A percentile compares a stretch with the other conserved stretches of the same genome.
phyloP scores from a whole-genome alignment of 495 filamentous ascomycete species.

The Penicillium odoratum region DNA sequence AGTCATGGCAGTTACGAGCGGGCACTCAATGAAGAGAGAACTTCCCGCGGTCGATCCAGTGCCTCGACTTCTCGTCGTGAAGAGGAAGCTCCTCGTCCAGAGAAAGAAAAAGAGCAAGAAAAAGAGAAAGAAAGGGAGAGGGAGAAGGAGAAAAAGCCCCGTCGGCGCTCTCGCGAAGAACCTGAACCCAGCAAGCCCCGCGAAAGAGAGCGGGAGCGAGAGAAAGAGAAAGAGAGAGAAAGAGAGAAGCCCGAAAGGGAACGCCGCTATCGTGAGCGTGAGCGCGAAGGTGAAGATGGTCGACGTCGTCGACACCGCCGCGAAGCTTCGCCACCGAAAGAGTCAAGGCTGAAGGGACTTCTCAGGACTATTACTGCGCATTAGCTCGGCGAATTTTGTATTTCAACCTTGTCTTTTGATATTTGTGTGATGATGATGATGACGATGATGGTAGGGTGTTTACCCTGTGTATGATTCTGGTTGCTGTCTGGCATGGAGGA shows the following conservation, averaged over 20 bases:
- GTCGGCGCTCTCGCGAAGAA: constrained; percentile 16
- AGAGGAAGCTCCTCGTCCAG: constrained; percentile 17
- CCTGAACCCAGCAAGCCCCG: constrained; percentile 14
- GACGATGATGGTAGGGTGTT: background rate
- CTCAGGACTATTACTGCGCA: constrained; percentile 39
- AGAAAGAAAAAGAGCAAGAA: constrained; percentile 11
- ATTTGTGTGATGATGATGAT: constrained; percentile 6
- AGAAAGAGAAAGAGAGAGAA: background rate
- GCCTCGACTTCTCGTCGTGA: constrained; percentile 27
- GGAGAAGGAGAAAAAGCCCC: constrained; percentile 17
- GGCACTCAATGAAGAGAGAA: constrained; percentile 28
- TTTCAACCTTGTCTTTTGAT: constrained; percentile 1
- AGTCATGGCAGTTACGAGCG: constrained; percentile 25
- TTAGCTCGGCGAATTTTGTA: constrained; percentile 5
- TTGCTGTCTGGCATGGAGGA: constrained; percentile 22
- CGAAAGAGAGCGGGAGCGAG: constrained; percentile 16
- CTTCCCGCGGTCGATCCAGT: constrained; percentile 31
- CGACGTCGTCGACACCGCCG: constrained; percentile 34
- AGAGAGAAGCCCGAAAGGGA: background rate
- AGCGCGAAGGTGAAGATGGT: constrained; percentile 11
- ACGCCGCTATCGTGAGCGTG: background rate
- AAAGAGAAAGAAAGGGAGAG: background rate
- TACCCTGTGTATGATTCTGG: constrained; percentile 13
- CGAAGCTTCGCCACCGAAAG: constrained; percentile 35
- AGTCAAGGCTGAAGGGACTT: constrained; percentile 40